Evolutionary conservation across 2,329 filamentous ascomycete species (phyloP).

Genomic region (Aspergillus ruber): DNA sequence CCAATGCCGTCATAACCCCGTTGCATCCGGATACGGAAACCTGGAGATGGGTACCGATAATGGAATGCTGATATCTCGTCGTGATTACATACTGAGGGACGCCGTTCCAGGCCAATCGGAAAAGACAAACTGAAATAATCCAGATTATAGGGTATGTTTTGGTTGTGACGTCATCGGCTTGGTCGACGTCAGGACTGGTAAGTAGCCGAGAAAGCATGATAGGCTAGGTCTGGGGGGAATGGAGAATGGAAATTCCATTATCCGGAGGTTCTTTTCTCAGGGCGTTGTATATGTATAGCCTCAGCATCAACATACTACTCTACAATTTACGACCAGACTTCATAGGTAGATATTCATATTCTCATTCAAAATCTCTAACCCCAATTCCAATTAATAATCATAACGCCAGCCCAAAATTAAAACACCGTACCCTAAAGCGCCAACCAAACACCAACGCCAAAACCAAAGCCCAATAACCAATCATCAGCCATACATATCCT

Average conservation of each 20-base stretch:
- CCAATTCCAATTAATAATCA: no score
- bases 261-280: no score
- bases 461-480: no score
- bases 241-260: no score
- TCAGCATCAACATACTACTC: no score
- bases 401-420: neutral
- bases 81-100: neutral
- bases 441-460: neutral
- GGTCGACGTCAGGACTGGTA: no score
- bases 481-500: constrained; percentile 28
- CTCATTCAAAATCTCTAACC: no score
- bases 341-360: no score
- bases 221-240: no score
- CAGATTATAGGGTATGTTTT: neutral
- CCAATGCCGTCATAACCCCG: neutral
- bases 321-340: no score
- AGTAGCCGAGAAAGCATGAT: no score
- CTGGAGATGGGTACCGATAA: neutral
- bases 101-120: neutral
- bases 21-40: neutral
- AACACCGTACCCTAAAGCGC: neutral
- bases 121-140: neutral
- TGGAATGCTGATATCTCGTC: neutral
- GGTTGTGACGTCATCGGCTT: no score
- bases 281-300: neutral